phyloP scores from a whole-genome alignment of 1,284 basidiomycete genomes.

The Sporisorium exsertum region DNA sequence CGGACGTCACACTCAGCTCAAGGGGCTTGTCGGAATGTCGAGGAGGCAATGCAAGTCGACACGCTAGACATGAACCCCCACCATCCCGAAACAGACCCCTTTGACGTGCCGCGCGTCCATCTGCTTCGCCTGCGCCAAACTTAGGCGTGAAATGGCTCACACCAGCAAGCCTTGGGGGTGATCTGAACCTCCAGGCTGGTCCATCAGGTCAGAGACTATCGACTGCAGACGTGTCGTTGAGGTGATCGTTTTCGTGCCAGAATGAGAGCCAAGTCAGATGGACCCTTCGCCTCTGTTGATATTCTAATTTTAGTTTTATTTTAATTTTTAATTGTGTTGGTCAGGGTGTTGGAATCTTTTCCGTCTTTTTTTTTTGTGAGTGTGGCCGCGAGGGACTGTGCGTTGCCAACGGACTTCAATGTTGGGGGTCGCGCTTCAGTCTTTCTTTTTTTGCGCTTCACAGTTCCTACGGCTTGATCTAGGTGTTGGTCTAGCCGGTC shows the following conservation, averaged over 20 bases:
- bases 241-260: neutral
- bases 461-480: neutral
- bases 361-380: neutral
- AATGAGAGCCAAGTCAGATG: neutral
- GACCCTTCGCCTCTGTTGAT: neutral
- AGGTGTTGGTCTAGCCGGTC: constrained; percentile 6
- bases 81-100: neutral
- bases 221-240: neutral
- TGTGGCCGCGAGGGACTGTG: constrained; percentile 24
- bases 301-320: neutral
- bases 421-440: constrained; percentile 24
- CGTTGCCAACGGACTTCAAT: constrained; percentile 4
- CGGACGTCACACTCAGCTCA: neutral
- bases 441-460: neutral
- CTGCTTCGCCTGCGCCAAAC: neutral
- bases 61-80: neutral
- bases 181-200: neutral
- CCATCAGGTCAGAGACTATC: neutral
- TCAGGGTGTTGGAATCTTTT: neutral
- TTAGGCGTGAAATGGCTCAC: neutral
- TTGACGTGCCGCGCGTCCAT: neutral
- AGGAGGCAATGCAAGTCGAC: neutral
- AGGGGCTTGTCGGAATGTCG: neutral
- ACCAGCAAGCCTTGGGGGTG: neutral
- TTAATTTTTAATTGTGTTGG: constrained; percentile 1